Base-by-base conservation (phyloP, 2,329 filamentous ascomycete genomes). In the Aspergillus aculeatus region DNA sequence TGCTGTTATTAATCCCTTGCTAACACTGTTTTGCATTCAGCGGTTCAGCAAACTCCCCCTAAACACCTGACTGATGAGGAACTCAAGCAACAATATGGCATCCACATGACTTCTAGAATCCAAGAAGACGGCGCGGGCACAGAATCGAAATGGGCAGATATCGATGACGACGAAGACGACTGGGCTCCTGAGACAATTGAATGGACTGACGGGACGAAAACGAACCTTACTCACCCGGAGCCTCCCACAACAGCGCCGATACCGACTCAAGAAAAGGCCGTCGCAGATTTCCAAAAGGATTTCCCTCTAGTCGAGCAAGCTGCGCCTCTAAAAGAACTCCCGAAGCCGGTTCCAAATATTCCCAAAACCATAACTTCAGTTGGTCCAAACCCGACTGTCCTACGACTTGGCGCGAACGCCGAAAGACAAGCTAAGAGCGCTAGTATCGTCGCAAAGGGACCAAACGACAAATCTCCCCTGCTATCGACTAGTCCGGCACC, bases 181-280 rank as follows among this genome's bases (percentile, higher is more conserved):
- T 88, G 86, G 85, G 84, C 85, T 16, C 86, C 86, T 4, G 86
- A 89, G 65, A 84, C 85, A 19, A 86, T 88, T 51, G 84, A 87
- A 67, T 89, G 86, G 86, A 87, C 86, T 75, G 86, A 89, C 71
- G 86, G 86, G 52, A 88, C 86, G 6, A 89, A 88, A 68, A 86
- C 85, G 44, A 85, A 81, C 29, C 78, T 87, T 44, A 81, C 83
- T 41, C 79, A 83, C 26, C 76, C 68, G 21, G 74, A 78, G 57
- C 66, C 65, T 54, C 50, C 59, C 21, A 63, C 67, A 16, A 49
- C 54, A 24, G 54, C 57, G 29, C 59, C 67, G 31, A 62, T 64
- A 24, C 62, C 67, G 16, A 54, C 14, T 24, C 64, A 70, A 47
- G 64, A 68, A 32, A 66, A 66, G 47, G 38, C 63, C 19, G 47